Evolutionary conservation across 306 rosid species (phyloP).

Genomic region (Quercus bicolor): DNA sequence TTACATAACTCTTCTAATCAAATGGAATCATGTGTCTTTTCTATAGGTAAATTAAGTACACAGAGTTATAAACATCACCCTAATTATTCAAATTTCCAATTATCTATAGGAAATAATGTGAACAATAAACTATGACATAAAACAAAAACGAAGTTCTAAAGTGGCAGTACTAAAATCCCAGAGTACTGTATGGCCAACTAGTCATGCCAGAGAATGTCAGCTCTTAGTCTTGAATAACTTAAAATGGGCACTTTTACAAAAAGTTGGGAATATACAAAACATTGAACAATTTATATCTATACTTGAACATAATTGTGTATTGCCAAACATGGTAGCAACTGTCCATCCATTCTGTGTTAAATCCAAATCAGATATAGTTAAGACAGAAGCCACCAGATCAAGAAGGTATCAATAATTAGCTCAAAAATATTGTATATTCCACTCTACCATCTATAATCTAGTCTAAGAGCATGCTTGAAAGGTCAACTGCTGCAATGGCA

Average conservation of each 20-base stretch:
- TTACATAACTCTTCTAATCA: background rate
- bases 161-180: background rate
- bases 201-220: background rate
- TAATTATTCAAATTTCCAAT: background rate
- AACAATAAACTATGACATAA: background rate
- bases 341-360: background rate
- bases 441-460: background rate
- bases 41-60: too few relatives aligned
- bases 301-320: background rate
- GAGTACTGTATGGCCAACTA: background rate
- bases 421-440: too few relatives aligned
- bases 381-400: background rate
- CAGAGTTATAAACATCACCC: background rate
- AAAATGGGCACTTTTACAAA: background rate
- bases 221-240: background rate
- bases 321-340: background rate
- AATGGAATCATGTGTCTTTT: background rate
- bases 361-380: background rate
- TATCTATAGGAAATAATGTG: background rate
- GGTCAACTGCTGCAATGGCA: background rate
- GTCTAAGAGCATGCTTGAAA: background rate
- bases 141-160: background rate
- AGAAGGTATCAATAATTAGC: background rate
- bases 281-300: background rate
- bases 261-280: background rate